These are phyloP conservation scores for Domatiomyces globalis DNA, from an alignment of 2,329 filamentous ascomycete genomes.

Conservation along the genomic window DNA sequence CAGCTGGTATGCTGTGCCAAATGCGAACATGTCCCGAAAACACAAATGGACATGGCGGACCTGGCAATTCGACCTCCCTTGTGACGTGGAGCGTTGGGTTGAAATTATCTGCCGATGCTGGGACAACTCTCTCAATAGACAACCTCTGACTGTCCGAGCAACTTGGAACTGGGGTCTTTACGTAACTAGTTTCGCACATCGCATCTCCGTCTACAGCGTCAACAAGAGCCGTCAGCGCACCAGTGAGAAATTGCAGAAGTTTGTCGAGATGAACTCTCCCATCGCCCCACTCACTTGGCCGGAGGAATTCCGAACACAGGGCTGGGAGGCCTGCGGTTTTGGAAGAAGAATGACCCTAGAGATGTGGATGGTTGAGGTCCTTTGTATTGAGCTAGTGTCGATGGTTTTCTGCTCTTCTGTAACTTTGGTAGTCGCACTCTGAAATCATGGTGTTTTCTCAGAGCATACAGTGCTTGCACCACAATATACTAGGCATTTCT, in stretches of 20 bases:
- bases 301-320: constrained; percentile 19
- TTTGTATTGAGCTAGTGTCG: too few relatives aligned
- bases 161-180: constrained; percentile 37
- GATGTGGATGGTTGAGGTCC: too few relatives aligned
- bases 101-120: constrained; percentile 46
- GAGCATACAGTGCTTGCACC: too few relatives aligned
- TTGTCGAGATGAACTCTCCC: constrained; percentile 19
- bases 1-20: constrained; percentile 50
- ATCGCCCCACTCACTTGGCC: constrained; percentile 22
- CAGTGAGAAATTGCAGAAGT: constrained; percentile 18
- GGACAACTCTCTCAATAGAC: constrained; percentile 49
- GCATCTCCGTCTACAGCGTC: constrained; percentile 32
- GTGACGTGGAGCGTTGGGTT: constrained; percentile 47
- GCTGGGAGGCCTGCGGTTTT: constrained; percentile 19
- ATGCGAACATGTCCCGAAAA: constrained; percentile 44
- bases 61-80: constrained; percentile 50
- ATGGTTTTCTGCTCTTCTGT: too few relatives aligned
- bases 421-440: too few relatives aligned
- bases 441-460: too few relatives aligned
- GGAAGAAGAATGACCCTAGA: constrained; percentile 20
- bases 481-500: too few relatives aligned
- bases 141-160: constrained; percentile 37
- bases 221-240: constrained; percentile 22
- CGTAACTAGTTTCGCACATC: constrained; percentile 27
- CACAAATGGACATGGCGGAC: constrained; percentile 49